Conservation (phyloP, 768 basidiomycete genomes). For the Podaxis mareebaensis region DNA sequence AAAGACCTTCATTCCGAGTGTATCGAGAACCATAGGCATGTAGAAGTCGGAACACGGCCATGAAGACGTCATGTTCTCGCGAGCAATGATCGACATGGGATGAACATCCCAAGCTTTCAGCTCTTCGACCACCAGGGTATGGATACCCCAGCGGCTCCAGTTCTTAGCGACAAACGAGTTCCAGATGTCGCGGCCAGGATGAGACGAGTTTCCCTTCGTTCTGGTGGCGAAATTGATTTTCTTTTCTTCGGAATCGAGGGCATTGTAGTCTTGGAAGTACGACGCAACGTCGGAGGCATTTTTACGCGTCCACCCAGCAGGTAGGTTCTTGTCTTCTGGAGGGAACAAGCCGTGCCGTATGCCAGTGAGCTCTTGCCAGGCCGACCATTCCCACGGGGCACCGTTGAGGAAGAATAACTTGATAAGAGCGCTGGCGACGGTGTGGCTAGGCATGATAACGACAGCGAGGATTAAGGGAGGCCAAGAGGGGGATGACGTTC, state of each 20-base stretch:
- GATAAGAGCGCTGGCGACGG: conserved; percentile 3
- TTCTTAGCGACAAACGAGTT: neutral
- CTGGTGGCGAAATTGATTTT: conserved; percentile 16
- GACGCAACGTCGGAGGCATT: conserved; percentile 15
- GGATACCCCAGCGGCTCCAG: neutral
- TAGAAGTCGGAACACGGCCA: neutral
- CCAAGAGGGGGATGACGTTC: neutral
- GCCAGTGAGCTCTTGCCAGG: conserved; percentile 21
- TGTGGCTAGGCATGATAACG: conserved; percentile 7
- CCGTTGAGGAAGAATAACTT: neutral
- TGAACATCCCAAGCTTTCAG: neutral
- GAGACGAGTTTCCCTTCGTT: neutral
- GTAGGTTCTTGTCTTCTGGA: conserved; percentile 13
- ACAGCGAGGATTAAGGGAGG: neutral
- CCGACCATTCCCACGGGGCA: conserved; percentile 17
- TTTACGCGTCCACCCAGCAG: conserved; percentile 16
- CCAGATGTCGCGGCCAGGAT: neutral
- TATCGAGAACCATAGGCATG: neutral
- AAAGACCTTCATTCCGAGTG: neutral
- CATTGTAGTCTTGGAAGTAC: conserved; percentile 18
- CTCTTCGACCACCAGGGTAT: neutral
- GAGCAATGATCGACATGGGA: neutral
- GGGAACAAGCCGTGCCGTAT: conserved; percentile 21
- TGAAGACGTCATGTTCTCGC: neutral
- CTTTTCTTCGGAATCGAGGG: neutral